Base-by-base conservation (phyloP, 2,329 filamentous ascomycete species). In the Endoconidiophora polonica region DNA sequence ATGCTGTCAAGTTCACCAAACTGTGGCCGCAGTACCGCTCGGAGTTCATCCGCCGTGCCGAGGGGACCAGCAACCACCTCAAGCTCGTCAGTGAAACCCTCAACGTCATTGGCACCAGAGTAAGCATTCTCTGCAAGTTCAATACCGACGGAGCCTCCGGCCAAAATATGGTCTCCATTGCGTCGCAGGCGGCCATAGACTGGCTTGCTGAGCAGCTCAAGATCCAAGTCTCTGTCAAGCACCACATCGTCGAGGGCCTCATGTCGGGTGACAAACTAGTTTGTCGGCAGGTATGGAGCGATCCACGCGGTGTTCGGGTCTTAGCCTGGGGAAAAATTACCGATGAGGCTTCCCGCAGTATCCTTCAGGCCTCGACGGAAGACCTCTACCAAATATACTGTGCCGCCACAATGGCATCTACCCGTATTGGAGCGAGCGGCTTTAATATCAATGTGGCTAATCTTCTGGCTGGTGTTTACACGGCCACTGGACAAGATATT, bases 101-200 rank as follows among this genome's bases (percentile, higher is more conserved):
- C 12, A 5, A 33, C 4, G 14, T 50, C 14, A 4, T 50, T 14
- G 20, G 44, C 2, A 23, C 16, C 23, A 5, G 12, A 3, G 29
- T 50, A 10, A 20, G 39, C 20, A 14, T 50, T 2, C 4, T 36
- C 7, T 6, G 39, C 18, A 45, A 39, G 33, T 39, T 24, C 29
- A 18, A 14, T 6, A 24, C 20, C 5, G 48, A 7, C 7, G 26
- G 23, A n/a, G 48, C 48, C n/a, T n/a, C 48, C 3, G 48, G 48
- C 3, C 48, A 50, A 36, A 50, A 50, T 7, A 50, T 50, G 42
- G 29, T 26, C 18, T 46, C 42, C n/a, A 22, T 45, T 26, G 48
- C 26, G 2, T 23, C 41, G 12, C 42, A 46, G 33, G 43, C n/a
- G 14, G 48, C n/a, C 2, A 14, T 45, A 16, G 43, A 46, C 29